These are phyloP conservation scores for Myxozyma kluyveri DNA, from an alignment of 805 yeast species.

Conservation along the genomic window DNA sequence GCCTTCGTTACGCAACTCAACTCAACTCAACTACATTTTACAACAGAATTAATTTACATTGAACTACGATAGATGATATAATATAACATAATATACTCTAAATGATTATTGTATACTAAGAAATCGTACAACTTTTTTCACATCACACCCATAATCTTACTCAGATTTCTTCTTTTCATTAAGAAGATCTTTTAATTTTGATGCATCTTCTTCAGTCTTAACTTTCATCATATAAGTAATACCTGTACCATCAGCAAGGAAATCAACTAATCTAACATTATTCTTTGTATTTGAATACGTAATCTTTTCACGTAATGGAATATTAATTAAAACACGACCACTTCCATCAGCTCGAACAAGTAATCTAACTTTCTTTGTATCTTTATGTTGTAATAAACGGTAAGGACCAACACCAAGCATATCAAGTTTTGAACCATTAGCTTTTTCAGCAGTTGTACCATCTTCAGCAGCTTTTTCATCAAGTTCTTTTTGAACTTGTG, in stretches of 20 bases:
- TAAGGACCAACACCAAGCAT: constrained; percentile 79
- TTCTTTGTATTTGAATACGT: constrained; percentile 59
- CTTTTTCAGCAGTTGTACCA: background rate
- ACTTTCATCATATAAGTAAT: constrained; percentile 72
- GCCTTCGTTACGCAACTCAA: no score
- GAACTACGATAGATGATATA: background rate
- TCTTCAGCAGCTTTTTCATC: constrained; percentile 11
- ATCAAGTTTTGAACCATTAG: constrained; percentile 41
- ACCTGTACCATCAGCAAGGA: constrained; percentile 43
- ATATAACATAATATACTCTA: no score
- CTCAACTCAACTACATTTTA: no score
- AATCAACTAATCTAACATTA: constrained; percentile 64
- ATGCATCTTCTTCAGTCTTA: constrained; percentile 70
- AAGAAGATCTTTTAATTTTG: constrained; percentile 45
- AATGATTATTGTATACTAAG: no score
- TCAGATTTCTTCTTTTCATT: constrained; percentile 34
- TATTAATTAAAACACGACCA: constrained; percentile 71
- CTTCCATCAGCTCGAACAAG: constrained; percentile 87
- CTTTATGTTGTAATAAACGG: constrained; percentile 62
- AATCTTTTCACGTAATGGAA: constrained; percentile 40
- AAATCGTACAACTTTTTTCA: background rate
- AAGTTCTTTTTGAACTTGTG: constrained; percentile 36
- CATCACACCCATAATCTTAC: background rate
- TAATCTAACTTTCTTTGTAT: constrained; percentile 63
- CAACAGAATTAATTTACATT: no score